These are phyloP conservation scores for Giardia duodenalis DNA, from an alignment of 208 protist species.

Conservation along the genomic window DNA sequence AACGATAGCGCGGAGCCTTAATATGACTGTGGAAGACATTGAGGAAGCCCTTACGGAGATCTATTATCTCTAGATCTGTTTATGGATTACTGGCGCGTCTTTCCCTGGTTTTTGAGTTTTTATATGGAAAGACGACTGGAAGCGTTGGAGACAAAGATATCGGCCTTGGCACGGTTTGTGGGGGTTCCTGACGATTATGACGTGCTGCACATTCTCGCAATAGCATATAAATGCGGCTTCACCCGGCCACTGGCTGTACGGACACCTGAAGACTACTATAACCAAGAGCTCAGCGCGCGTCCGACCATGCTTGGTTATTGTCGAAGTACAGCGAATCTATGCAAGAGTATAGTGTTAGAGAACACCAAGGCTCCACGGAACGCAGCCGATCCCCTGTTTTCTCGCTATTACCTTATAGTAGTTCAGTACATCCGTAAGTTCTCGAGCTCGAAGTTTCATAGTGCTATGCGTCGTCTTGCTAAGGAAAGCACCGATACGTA, in stretches of 20 bases:
- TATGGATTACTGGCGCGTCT: too few species aligned
- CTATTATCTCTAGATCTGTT: too few species aligned
- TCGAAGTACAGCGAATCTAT: background rate
- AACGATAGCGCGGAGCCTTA: background rate
- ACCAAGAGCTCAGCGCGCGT: background rate
- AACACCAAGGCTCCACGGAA: background rate
- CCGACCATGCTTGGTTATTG: background rate
- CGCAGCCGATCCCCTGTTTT: background rate
- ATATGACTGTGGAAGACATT: too few species aligned
- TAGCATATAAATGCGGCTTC: background rate
- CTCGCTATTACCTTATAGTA: background rate
- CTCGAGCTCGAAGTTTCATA: background rate
- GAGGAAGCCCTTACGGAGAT: too few species aligned
- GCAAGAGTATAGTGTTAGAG: background rate
- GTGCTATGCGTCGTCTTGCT: background rate
- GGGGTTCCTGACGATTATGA: background rate
- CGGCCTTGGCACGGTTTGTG: background rate
- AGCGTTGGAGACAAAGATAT: background rate
- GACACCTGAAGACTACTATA: background rate
- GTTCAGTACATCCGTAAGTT: background rate
- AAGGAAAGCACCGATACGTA: background rate
- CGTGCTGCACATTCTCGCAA: background rate
- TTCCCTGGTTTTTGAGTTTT: too few species aligned
- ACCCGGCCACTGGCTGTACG: background rate
- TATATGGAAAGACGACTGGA: background rate